Percentiles rank a stretch among this genome's conserved stretches.
These are phyloP conservation scores for Sclerotinia glacialis DNA, from an alignment of 2,329 filamentous ascomycete species.

Conservation along the genomic window DNA sequence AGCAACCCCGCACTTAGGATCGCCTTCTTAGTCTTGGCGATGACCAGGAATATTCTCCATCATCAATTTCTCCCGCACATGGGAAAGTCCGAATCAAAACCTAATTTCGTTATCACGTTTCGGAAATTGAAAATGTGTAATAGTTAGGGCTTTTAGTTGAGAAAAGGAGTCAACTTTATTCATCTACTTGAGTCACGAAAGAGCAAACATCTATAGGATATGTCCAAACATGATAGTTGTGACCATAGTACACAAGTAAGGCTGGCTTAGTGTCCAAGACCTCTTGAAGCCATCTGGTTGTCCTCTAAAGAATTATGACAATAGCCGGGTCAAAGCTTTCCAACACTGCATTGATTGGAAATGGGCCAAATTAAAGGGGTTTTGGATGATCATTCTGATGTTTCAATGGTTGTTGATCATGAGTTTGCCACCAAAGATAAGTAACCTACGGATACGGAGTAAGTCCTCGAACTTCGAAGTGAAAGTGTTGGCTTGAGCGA, in stretches of 20 bases:
- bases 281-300: not conserved
- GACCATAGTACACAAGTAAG: not conserved
- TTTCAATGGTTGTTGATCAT: not conserved
- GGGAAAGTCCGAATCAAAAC: too few species aligned
- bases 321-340: not conserved
- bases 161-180: not conserved
- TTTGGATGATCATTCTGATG: not conserved
- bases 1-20: too few species aligned
- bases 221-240: not conserved
- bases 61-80: too few species aligned
- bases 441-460: too few species aligned
- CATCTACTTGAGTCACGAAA: not conserved
- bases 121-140: not conserved
- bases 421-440: conserved; percentile 2
- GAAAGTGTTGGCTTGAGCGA: not conserved
- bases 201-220: not conserved
- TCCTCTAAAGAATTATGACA: not conserved
- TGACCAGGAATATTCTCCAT: too few species aligned
- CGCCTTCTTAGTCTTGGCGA: too few species aligned
- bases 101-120: not conserved
- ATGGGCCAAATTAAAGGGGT: not conserved
- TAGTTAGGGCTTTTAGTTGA: not conserved
- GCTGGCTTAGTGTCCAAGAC: not conserved
- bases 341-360: not conserved
- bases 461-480: too few species aligned